Evolutionary conservation across 345 rosid genomes (phyloP).

Genomic region (Triadica sebifera): DNA sequence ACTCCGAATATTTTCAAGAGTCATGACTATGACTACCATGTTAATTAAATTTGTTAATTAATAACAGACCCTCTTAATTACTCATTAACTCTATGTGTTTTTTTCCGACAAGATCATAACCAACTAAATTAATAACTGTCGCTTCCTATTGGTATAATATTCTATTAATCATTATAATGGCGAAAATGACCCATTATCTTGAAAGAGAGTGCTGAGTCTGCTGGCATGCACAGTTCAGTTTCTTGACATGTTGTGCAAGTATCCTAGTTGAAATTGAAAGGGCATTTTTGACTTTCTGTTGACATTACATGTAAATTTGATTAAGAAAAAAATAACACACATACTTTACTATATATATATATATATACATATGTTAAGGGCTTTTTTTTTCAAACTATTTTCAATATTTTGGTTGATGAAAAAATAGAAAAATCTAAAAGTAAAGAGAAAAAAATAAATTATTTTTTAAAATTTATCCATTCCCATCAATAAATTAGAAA

Average conservation of each 20-base stretch:
- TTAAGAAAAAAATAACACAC: no score
- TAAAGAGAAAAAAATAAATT: no score
- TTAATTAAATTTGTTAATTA: background rate
- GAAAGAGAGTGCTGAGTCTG: background rate
- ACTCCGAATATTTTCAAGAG: background rate
- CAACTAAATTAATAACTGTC: conserved; percentile 13
- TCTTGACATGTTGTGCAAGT: background rate
- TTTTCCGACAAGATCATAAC: conserved; percentile 23
- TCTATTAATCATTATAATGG: background rate
- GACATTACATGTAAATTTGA: background rate
- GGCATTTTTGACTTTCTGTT: conserved; percentile 16
- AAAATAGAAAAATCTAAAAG: no score
- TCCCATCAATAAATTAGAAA: no score
- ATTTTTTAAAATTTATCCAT: no score
- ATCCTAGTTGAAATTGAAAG: conserved; percentile 6
- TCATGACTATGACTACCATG: conserved; percentile 8
- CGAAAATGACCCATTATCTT: conserved; percentile 23
- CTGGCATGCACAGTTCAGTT: background rate
- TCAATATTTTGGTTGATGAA: no score
- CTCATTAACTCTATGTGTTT: background rate
- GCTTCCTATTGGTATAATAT: background rate
- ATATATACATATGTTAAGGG: no score
- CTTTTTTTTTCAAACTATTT: no score
- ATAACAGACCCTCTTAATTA: background rate
- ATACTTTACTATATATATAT: no score